These are phyloP conservation scores for Carex sylvatica DNA, from an alignment of 202 grass and related monocot species.

Conservation along the genomic window DNA sequence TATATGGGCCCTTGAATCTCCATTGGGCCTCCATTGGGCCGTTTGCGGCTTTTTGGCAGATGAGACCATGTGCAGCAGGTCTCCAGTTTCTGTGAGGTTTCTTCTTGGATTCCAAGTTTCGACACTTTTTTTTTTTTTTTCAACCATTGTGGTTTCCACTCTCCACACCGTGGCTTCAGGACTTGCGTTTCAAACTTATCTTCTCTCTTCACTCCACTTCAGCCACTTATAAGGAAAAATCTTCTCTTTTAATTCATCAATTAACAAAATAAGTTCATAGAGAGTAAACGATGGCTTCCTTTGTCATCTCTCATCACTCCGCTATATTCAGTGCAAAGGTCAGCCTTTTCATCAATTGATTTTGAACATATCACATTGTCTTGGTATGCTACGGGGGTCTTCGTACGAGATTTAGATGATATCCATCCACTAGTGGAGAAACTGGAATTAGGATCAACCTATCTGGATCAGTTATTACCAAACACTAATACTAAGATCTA, in stretches of 20 bases:
- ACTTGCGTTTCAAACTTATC: background rate
- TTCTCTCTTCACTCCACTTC: background rate
- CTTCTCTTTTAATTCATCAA: background rate
- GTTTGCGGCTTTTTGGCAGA: no score
- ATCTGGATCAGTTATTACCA: no score
- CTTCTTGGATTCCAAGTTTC: background rate
- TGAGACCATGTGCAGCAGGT: no score
- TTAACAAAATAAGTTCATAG: background rate
- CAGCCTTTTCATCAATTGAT: background rate
- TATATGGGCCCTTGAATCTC: background rate
- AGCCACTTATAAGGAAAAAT: background rate
- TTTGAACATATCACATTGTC: background rate
- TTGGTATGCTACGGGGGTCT: no score
- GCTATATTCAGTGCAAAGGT: conserved; percentile 27
- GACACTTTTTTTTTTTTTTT: background rate
- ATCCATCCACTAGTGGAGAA: no score
- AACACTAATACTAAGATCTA: no score
- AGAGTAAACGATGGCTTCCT: conserved; percentile 5
- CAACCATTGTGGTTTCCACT: background rate
- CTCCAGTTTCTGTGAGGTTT: no score
- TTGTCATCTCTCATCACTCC: background rate
- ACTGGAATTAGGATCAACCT: no score
- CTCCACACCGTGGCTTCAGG: background rate
- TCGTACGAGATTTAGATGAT: no score
- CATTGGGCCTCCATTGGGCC: background rate